Percentiles rank a stretch among this genome's conserved stretches.
Evolutionary conservation across 805 yeast species (phyloP).

Genomic region (Martiniozyma abietophila): DNA sequence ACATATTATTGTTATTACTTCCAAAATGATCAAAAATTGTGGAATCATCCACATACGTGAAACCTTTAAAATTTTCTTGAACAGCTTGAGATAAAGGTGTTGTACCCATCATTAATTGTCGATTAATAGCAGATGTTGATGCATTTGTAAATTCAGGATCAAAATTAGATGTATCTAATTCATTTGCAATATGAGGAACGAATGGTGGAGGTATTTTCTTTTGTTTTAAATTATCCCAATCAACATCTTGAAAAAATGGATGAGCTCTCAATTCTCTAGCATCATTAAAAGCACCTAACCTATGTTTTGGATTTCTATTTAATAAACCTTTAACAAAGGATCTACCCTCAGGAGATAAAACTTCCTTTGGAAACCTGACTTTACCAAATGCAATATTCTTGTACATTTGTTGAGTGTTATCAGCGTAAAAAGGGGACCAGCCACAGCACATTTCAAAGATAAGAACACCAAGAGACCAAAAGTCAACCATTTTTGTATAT

Average conservation of each 20-base stretch:
- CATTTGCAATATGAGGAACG: conserved; percentile 85
- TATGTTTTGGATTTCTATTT: conserved; percentile 91
- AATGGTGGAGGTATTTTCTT: conserved; percentile 94
- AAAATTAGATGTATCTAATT: conserved; percentile 91
- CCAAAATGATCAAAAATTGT: conserved; percentile 77
- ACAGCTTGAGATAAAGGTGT: conserved; percentile 91
- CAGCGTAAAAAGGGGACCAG: conserved; percentile 98
- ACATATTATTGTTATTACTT: conserved; percentile 11
- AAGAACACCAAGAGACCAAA: conserved; percentile 95
- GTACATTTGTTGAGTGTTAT: conserved; percentile 97
- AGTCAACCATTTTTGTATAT: conserved; percentile 97
- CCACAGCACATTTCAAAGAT: conserved; percentile 99
- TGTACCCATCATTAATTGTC: conserved; percentile 51
- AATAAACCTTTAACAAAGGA: conserved; percentile 91
- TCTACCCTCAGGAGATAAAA: conserved; percentile 85
- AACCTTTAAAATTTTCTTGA: conserved; percentile 95
- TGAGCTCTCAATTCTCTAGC: conserved; percentile 90
- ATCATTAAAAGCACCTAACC: conserved; percentile 85
- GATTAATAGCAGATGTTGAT: conserved; percentile 71
- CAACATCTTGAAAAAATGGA: conserved; percentile 83
- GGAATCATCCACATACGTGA: conserved; percentile 91
- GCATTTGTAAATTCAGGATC: conserved; percentile 97
- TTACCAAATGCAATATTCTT: conserved; percentile 98
- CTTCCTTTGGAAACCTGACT: conserved; percentile 95
- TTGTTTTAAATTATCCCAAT: conserved; percentile 71